phyloP scores from a whole-genome alignment of 495 filamentous ascomycete species.

The Durotheca rogersii region DNA sequence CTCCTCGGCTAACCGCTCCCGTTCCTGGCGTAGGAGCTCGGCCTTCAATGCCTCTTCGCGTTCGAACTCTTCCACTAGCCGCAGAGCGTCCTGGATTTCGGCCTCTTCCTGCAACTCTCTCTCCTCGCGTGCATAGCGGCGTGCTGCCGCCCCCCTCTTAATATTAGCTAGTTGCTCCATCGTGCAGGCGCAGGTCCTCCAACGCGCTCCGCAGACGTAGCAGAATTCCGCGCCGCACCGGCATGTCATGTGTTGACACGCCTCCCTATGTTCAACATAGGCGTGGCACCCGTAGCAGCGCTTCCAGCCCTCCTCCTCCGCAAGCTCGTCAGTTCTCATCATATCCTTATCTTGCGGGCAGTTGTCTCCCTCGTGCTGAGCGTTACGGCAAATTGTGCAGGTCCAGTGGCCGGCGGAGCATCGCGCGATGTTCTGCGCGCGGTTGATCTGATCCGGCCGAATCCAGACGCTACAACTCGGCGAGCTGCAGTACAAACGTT shows the following conservation, averaged over 20 bases:
- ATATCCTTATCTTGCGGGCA: constrained; percentile 41
- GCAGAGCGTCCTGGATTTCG: constrained; percentile 36
- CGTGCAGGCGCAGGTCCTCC: constrained; percentile 41
- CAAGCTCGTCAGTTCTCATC: constrained; percentile 36
- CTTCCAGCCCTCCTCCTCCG: constrained; percentile 45
- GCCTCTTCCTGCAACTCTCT: constrained; percentile 32
- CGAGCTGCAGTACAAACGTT: constrained; percentile 44
- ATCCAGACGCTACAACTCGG: constrained; percentile 34
- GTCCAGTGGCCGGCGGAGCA: constrained; percentile 41
- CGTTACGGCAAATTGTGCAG: constrained; percentile 39
- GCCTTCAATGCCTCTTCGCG: constrained; percentile 38
- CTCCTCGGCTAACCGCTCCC: constrained; percentile 30
- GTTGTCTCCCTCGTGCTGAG: constrained; percentile 29
- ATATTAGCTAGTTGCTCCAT: constrained; percentile 32
- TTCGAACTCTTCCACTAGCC: constrained; percentile 40
- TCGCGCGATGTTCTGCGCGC: constrained; percentile 25
- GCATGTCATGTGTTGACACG: constrained; percentile 57
- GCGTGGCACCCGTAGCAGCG: constrained; percentile 31
- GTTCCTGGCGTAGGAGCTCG: constrained; percentile 34
- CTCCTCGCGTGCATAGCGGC: constrained; percentile 24
- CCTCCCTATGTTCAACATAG: constrained; percentile 46
- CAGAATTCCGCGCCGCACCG: constrained; percentile 53
- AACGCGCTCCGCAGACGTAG: constrained; percentile 48
- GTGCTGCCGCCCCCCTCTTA: constrained; percentile 24
- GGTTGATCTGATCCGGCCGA: constrained; percentile 26